Conservation (phyloP, 306 rosid genomes). For the Lablab purpureus region DNA sequence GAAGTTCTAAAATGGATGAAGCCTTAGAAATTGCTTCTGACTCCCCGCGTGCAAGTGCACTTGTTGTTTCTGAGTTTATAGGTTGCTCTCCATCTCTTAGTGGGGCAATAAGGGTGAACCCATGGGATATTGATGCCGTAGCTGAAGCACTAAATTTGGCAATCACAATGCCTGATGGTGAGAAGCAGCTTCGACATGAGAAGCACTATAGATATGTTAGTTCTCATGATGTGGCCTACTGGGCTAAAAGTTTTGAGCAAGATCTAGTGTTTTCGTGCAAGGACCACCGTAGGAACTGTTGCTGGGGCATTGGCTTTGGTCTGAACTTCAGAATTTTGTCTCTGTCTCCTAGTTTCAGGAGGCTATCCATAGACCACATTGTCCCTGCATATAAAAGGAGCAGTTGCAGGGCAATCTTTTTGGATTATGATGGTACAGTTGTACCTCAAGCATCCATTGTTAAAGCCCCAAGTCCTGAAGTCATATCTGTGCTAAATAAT, state of each 20-base stretch:
- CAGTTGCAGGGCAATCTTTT: slow-evolving; percentile 73
- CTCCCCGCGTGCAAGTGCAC: slow-evolving; percentile 65
- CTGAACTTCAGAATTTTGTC: slow-evolving; percentile 74
- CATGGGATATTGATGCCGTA: slow-evolving; percentile 80
- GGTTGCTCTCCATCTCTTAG: slow-evolving; percentile 94
- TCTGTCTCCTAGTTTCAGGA: slow-evolving; percentile 87
- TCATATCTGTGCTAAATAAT: slow-evolving; percentile 66
- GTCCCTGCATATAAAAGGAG: slow-evolving; percentile 74
- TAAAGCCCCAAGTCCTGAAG: slow-evolving; percentile 67
- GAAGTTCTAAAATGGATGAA: slow-evolving; percentile 62
- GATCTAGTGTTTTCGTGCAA: slow-evolving; percentile 78
- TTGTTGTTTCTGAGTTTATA: slow-evolving; percentile 87
- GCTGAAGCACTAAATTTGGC: slow-evolving; percentile 82
- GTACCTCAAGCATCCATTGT: slow-evolving; percentile 70
- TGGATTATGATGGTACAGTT: slow-evolving; percentile 93
- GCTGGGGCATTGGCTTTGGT: slow-evolving; percentile 90
- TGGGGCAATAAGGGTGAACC: slow-evolving; percentile 91
- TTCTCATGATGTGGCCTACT: slow-evolving; percentile 87
- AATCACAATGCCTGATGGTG: slow-evolving; percentile 59
- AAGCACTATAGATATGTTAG: slow-evolving; percentile 81
- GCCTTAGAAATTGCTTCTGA: slow-evolving; percentile 48
- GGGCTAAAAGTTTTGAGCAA: slow-evolving; percentile 74
- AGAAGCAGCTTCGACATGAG: slow-evolving; percentile 80
- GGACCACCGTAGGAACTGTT: slow-evolving; percentile 70
- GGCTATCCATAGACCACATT: slow-evolving; percentile 70